Percentiles rank a stretch among this genome's conserved stretches.
Evolutionary conservation across 192 early-diverging fungal genomes (phyloP).

Genomic region (Rhizophagus prolifer): DNA sequence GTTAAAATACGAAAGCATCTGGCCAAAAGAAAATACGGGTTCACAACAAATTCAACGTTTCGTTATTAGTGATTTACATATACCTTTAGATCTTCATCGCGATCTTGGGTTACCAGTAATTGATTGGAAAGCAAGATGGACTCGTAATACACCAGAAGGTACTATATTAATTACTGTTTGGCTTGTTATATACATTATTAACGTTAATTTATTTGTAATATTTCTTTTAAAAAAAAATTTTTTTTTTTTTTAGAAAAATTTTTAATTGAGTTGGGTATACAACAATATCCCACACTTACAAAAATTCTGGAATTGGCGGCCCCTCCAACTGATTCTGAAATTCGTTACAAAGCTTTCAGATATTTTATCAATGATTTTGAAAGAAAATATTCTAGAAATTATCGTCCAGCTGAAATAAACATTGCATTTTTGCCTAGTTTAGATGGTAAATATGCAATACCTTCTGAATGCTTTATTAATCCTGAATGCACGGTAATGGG

Average conservation of each 20-base stretch:
- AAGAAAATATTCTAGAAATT: slow-evolving; percentile 50
- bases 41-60: slow-evolving; percentile 28
- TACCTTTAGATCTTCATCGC: slow-evolving; percentile 57
- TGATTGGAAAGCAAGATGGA: slow-evolving; percentile 62
- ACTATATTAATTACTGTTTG: not conserved
- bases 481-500: slow-evolving; percentile 61
- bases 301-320: slow-evolving; percentile 46
- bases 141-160: slow-evolving; percentile 32
- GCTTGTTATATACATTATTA: too few relatives aligned
- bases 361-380: slow-evolving; percentile 76
- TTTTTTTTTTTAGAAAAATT: slow-evolving; percentile 40
- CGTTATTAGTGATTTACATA: slow-evolving; percentile 63
- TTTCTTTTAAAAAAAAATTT: too few relatives aligned
- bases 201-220: too few relatives aligned
- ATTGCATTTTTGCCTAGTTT: slow-evolving; percentile 63
- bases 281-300: slow-evolving; percentile 40
- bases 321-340: slow-evolving; percentile 16
- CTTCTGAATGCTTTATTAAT: slow-evolving; percentile 66
- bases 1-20: too few relatives aligned
- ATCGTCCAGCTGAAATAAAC: slow-evolving; percentile 43
- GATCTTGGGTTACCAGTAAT: slow-evolving; percentile 66
- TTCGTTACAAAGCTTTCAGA: slow-evolving; percentile 56
- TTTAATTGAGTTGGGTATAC: slow-evolving; percentile 52
- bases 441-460: slow-evolving; percentile 44
- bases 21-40: slow-evolving; percentile 55